Percentiles rank a stretch among this genome's conserved stretches.
phyloP scores from a whole-genome alignment of 1,139 yeast genomes.

The Debaryomycetaceae sp. region DNA sequence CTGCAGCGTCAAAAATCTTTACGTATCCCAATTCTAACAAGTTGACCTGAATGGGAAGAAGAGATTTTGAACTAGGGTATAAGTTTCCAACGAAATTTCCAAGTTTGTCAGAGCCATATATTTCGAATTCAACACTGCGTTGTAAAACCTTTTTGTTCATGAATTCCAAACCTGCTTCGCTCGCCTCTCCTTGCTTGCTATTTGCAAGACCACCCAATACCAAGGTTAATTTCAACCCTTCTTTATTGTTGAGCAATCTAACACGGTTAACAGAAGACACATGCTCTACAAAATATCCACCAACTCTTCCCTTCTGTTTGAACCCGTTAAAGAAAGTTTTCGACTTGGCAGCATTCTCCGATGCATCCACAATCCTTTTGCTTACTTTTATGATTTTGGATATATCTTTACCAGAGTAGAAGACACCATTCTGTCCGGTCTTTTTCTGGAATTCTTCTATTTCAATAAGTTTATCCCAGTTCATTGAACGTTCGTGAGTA shows the following conservation, averaged over 20 bases:
- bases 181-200: conserved; percentile 39
- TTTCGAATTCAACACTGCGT: conserved; percentile 67
- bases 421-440: conserved; percentile 58
- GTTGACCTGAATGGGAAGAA: conserved; percentile 57
- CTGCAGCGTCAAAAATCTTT: conserved; percentile 63
- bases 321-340: conserved; percentile 71
- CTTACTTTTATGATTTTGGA: conserved; percentile 50
- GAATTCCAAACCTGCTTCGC: conserved; percentile 55
- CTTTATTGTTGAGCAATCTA: conserved; percentile 66
- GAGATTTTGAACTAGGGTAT: conserved; percentile 48
- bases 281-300: conserved; percentile 63
- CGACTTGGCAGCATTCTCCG: conserved; percentile 70
- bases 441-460: conserved; percentile 61
- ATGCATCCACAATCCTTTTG: conserved; percentile 72
- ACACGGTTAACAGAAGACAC: conserved; percentile 67
- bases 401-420: conserved; percentile 36
- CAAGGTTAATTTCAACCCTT: conserved; percentile 64
- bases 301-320: conserved; percentile 60
- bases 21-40: conserved; percentile 66
- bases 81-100: conserved; percentile 82
- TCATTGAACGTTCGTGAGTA: conserved; percentile 61
- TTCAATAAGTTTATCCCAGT: conserved; percentile 77
- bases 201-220: conserved; percentile 74
- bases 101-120: conserved; percentile 68
- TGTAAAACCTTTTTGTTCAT: conserved; percentile 60